Percentiles rank a stretch among this genome's conserved stretches.
Evolutionary conservation across 176 grass and related monocot species (phyloP).

Genomic region (Echinochloa phyllopogon): DNA sequence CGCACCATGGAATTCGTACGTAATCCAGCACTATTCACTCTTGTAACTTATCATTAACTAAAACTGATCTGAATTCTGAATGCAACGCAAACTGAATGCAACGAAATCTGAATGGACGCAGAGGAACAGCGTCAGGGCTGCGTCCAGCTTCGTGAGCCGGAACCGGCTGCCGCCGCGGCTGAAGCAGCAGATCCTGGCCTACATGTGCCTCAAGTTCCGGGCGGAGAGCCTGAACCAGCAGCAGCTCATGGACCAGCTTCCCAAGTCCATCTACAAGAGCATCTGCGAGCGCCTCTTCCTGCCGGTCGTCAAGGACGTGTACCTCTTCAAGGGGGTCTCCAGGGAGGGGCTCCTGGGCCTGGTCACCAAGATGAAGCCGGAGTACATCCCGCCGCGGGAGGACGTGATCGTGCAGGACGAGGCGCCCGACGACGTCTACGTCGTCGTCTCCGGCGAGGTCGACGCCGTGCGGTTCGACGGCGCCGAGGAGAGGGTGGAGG

Average conservation of each 20-base stretch:
- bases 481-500: conserved; percentile 53
- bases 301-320: conserved; percentile 76
- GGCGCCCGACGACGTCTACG: conserved; percentile 78
- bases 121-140: conserved; percentile 86
- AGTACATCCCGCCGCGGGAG: conserved; percentile 91
- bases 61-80: too few species aligned
- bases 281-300: conserved; percentile 92
- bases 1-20: conserved; percentile 99
- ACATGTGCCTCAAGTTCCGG: conserved; percentile 97
- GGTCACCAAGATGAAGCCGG: conserved; percentile 81
- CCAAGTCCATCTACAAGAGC: conserved; percentile 95
- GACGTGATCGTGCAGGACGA: conserved; percentile 94
- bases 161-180: conserved; percentile 79
- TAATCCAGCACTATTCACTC: too few species aligned
- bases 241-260: conserved; percentile 93
- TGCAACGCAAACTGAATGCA: neutral
- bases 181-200: conserved; percentile 88
- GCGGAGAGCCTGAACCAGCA: conserved; percentile 96
- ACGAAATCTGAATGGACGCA: conserved; percentile 1
- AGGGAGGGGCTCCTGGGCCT: conserved; percentile 71
- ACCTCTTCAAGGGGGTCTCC: conserved; percentile 84
- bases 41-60: too few species aligned
- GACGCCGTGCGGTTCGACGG: conserved; percentile 52
- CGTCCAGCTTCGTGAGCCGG: conserved; percentile 82
- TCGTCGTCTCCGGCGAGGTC: conserved; percentile 84